A percentile compares a stretch with the other conserved stretches of the same genome.
Conservation (phyloP, 2,329 filamentous ascomycete species). For the Alternaria novae-zelandiae region DNA sequence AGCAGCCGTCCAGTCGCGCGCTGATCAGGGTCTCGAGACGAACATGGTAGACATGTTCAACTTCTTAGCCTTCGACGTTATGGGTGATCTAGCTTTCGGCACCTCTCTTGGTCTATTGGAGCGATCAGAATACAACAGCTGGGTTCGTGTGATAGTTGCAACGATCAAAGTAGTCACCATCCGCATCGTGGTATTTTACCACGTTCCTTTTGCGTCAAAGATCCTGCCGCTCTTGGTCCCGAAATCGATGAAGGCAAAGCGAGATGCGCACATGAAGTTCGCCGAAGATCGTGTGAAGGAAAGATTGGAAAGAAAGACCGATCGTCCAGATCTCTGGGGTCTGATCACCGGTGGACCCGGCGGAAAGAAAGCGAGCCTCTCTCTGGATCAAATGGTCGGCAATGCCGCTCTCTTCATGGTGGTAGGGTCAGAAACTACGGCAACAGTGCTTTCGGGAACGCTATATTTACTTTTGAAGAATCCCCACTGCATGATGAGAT, state of each 20-base stretch:
- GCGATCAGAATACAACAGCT: constrained; percentile 1
- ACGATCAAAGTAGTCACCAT: constrained; percentile 6
- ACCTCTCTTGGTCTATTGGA: constrained; percentile 5
- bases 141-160: constrained; percentile 3
- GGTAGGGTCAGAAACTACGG: constrained; percentile 8
- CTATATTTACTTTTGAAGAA: background rate
- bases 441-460: background rate
- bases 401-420: constrained; percentile 9
- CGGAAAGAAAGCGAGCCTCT: constrained; percentile 5
- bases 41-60: constrained; percentile 11
- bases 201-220: constrained; percentile 3
- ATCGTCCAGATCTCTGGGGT: constrained; percentile 5
- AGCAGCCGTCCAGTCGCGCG: constrained; percentile 3
- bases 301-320: background rate
- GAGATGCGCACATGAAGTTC: constrained; percentile 6
- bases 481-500: background rate
- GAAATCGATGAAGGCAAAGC: constrained; percentile 7
- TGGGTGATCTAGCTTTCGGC: constrained; percentile 2
- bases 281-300: constrained; percentile 5
- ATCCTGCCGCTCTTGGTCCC: constrained; percentile 6
- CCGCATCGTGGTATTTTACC: constrained; percentile 7
- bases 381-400: constrained; percentile 2
- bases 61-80: constrained; percentile 5
- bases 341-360: background rate
- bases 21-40: background rate